Base-by-base conservation (phyloP, 2,329 filamentous ascomycete genomes). In the Cladosporium austrohemisphaericum region DNA sequence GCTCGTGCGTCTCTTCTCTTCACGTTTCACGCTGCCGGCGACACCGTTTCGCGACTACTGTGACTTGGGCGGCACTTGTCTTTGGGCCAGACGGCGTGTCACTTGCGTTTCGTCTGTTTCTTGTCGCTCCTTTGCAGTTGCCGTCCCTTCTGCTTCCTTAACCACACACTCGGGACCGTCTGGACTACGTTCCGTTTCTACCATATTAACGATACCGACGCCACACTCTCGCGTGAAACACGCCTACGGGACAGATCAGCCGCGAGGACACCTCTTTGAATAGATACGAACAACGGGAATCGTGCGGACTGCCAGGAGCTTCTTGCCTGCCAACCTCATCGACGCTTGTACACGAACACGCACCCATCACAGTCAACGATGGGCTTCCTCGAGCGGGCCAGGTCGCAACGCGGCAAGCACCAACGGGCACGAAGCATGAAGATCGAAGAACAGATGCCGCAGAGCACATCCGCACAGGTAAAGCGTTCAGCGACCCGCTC, bases 141-240 rank as follows among this genome's bases (percentile, higher is more conserved):
- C 32, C 31, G 14, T 10, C 31, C 23, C 29, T 22, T 22, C 22
- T 36, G 16, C 29, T 22, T 22, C 22, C 28, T 46, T 25, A 23
- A 36, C 32, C 43, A 46, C 22, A 36, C 32, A 18, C 20, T 19
- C 10, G n/a, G 31, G 32, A 16, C 32, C 32, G 26, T 46, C 22
- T 46, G 43, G 32, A 28, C 31, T 46, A 22, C n/a, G 8, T 18
- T 37, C 23, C 20, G 10, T 23, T 36, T 28, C 14, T 16, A 18
- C 32, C 43, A 18, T 36, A 46, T 46, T 46, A 20, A 46, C 43
- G 43, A 46, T 23, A n/a, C n/a, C 43, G 32, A 46, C 43, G 43
- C 43, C 43, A 46, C 43, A 37, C 32, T 33, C 32, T 46, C 37
- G 22, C 43, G 26, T 46, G 43, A 46, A 37, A 36, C 43, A 19